phyloP scores from a whole-genome alignment of 176 grass and related monocot species.

The Echinochloa phyllopogon region DNA sequence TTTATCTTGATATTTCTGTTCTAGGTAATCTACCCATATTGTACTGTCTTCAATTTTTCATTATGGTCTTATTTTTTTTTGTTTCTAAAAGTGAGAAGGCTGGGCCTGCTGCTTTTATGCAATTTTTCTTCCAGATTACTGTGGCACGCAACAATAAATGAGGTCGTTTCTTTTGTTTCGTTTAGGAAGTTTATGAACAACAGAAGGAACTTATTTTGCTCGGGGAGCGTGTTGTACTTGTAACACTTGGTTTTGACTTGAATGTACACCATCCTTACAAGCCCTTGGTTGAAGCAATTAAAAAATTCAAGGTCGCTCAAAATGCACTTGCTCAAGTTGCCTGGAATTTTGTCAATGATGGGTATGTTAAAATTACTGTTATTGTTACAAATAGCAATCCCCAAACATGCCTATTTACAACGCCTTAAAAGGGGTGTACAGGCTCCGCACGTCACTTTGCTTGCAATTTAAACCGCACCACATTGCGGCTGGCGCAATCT shows the following conservation, averaged over 20 bases:
- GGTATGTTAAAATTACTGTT: slow-evolving; percentile 78
- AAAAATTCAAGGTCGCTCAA: slow-evolving; percentile 91
- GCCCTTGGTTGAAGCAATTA: slow-evolving; percentile 96
- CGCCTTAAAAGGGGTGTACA: slow-evolving; percentile 75
- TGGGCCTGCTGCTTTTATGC: not conserved
- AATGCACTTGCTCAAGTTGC: slow-evolving; percentile 97
- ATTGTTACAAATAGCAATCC: slow-evolving; percentile 49
- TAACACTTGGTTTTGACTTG: slow-evolving; percentile 86
- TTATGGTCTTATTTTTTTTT: not conserved
- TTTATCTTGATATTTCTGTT: slow-evolving; percentile 20
- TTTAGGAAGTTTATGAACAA: slow-evolving; percentile 92
- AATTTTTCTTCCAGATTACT: not conserved
- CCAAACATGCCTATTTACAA: slow-evolving; percentile 63
- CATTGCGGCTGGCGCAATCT: slow-evolving; percentile 95
- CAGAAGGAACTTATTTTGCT: slow-evolving; percentile 97
- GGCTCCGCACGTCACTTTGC: slow-evolving; percentile 92
- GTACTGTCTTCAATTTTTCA: not conserved
- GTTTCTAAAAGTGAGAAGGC: too few relatives aligned
- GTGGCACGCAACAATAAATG: not conserved
- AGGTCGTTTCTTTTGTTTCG: slow-evolving; percentile 35
- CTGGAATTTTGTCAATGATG: slow-evolving; percentile 99
- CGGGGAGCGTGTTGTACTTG: slow-evolving; percentile 84
- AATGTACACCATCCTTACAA: slow-evolving; percentile 96
- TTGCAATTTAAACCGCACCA: slow-evolving; percentile 97
- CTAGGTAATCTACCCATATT: not conserved